Base-by-base conservation (phyloP, 2,329 filamentous ascomycete genomes). In the Ophiostoma perfectum region DNA sequence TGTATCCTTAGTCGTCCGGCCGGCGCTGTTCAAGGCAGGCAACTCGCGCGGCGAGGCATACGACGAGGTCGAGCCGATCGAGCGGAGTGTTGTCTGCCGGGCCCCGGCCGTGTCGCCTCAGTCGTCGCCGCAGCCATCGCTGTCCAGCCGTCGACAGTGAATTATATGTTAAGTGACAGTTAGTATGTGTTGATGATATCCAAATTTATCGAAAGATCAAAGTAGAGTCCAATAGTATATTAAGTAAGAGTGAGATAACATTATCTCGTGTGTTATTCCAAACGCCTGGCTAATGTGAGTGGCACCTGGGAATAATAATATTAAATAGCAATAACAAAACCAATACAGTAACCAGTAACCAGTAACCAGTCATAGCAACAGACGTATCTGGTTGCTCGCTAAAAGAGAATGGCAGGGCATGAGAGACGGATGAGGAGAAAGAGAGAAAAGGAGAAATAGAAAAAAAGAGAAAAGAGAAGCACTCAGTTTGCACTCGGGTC, bases 31-130 rank as follows among this genome's bases (percentile, higher is more conserved):
- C 63, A 72, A 70, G 55, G 66, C 65, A 0, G 69, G 69, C 45
- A 69, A 66, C 58, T 66, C 69, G 7, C 65, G 64, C 16, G 70
- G 70, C 38, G 68, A 70, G 65, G 66, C 12, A 9, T 72, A 70
- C 65, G 68, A 68, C 27, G 39, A 68, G 12, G 60, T 41, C 12
- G 6, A 14, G 52, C n/a, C 62, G 11, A 27, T 71, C 18, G 55
- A 39, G 36, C 55, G 4, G 4, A 55, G 55, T 14, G 36, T 60
- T 5, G 27, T 60, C 9, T 39, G 55, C 18, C 55, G 36, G 9
- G 49, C n/a, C 8, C 49, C 49, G 18, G n/a, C 18, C 5, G 8
- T 4, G 49, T 27, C n/a, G 49, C 7, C 18, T 4, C 49, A 11
- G 49, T 27, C 18, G 18, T 55, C 49, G 8, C 49, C 49, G 8